Evolutionary conservation across 805 yeast genomes (phyloP), one percentile per base, ranked within the genome.

Genomic region (Blastobotrys chiropterorum): DNA sequence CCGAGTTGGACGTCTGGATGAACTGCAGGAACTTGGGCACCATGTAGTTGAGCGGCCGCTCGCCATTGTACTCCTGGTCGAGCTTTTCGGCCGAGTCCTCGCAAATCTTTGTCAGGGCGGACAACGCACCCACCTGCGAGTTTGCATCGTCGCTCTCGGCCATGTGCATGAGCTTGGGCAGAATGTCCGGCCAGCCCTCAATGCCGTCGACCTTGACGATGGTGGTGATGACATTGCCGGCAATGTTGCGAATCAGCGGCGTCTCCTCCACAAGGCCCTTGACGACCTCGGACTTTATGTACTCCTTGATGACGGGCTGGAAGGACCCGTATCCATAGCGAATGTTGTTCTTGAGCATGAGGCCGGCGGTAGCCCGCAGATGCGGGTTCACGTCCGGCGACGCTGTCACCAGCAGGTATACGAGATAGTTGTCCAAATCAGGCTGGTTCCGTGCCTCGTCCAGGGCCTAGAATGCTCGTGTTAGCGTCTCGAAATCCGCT

Each of bases 171-270:
- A 92, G 72, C 57, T 79, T 82, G 1, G 85, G 82, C n/a, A 92
- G 69, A 26, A 85, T 73, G 44, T 74, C 77, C 1, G 94, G 90
- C 96, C 96, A 88, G 22, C 74, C 72, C 21, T 74, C 70, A 43
- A 86, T 73, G 0, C 96, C 95, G 44, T 79, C 75, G 51, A 68
- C 68, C 1, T 85, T 74, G 59, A 90, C 85, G 30, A 94, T 69
- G 0, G 96, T 77, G 1, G 97, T 86, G 49, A 92, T 82, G 47
- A 90, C 96, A 62, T 84, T 90, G 40, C 97, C 97, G 3, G 97
- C 84, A 54, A 92, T 87, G 63, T 86, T 89, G 55, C 96, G 78
- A 26, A 92, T 86, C 58, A 87, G 71, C n/a, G 71, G 66, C 50
- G 78, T 78, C 1, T 69, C 59, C 54, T 78, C 85, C 31, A 77